phyloP scores from a whole-genome alignment of 108 stramenopile genomes.

The Skeletonema menzelii region DNA sequence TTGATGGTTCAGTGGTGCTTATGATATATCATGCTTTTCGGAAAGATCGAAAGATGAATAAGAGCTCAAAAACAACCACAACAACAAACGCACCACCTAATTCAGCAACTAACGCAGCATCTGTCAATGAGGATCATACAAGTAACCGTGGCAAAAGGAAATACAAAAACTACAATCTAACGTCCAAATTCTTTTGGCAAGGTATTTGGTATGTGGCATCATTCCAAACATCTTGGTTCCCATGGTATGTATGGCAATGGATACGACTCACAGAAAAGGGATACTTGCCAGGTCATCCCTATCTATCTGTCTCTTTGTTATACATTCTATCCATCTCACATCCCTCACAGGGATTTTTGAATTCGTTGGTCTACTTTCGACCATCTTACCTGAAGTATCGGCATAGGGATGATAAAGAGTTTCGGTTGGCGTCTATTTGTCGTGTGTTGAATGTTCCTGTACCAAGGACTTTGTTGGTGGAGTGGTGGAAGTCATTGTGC shows the following conservation, averaged over 20 bases:
- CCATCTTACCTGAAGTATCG: slow-evolving; percentile 19
- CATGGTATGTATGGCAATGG: slow-evolving; percentile 39
- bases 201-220: slow-evolving; percentile 36
- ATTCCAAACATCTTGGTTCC: slow-evolving; percentile 28
- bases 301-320: background rate
- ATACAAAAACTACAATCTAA: background rate
- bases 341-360: slow-evolving; percentile 22
- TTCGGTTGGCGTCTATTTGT: slow-evolving; percentile 12
- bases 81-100: background rate
- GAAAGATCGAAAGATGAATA: slow-evolving; percentile 25
- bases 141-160: background rate
- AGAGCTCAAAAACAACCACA: background rate
- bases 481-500: slow-evolving; percentile 9
- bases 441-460: slow-evolving; percentile 11
- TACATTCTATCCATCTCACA: slow-evolving; percentile 11
- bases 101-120: background rate
- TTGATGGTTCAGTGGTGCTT: slow-evolving; percentile 15
- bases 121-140: background rate
- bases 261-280: background rate
- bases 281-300: background rate
- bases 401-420: slow-evolving; percentile 7
- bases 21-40: slow-evolving; percentile 6
- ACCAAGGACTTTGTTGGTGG: slow-evolving; percentile 1
- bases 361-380: slow-evolving; percentile 21
- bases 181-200: slow-evolving; percentile 18